These are phyloP conservation scores for Pleurotus giganteus DNA, from an alignment of 768 basidiomycete genomes.

Conservation along the genomic window DNA sequence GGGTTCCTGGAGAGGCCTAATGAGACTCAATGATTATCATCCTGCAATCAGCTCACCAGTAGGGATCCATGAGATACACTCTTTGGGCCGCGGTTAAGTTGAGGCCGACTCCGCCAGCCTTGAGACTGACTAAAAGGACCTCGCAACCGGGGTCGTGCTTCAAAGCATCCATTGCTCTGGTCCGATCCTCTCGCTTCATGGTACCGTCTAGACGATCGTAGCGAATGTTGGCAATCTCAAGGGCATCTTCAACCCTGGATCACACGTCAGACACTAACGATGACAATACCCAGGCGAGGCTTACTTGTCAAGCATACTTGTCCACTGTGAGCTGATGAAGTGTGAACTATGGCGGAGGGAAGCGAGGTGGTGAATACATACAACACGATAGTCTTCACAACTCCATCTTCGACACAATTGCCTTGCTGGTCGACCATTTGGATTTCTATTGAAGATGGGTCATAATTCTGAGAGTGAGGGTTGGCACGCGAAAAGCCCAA, in stretches of 20 bases:
- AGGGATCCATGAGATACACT: conserved; percentile 96
- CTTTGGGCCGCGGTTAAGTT: conserved; percentile 94
- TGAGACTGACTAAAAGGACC: conserved; percentile 91
- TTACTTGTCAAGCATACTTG: conserved; percentile 88
- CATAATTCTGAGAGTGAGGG: conserved; percentile 85
- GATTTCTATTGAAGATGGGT: conserved; percentile 68
- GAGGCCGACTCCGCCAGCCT: conserved; percentile 95
- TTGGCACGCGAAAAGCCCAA: conserved; percentile 80
- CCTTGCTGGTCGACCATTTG: conserved; percentile 78
- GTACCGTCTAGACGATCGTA: conserved; percentile 95
- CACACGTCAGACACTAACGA: no score
- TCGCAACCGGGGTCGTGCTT: conserved; percentile 90
- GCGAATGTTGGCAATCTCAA: conserved; percentile 77
- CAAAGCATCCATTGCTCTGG: conserved; percentile 87
- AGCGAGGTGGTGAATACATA: conserved; percentile 43
- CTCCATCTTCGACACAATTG: conserved; percentile 62
- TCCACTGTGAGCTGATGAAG: conserved; percentile 82
- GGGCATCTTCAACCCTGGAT: conserved; percentile 85
- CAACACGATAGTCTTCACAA: conserved; percentile 95
- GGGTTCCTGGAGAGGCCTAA: conserved; percentile 66
- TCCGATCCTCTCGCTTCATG: conserved; percentile 96
- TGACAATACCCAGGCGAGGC: no score
- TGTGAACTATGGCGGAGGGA: conserved; percentile 14
- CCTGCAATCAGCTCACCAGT: conserved; percentile 57
- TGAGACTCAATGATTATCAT: conserved; percentile 6